Evolutionary conservation across 176 grass and related monocot species (phyloP).

Genomic region (Rhipidocladum racemiflorum): DNA sequence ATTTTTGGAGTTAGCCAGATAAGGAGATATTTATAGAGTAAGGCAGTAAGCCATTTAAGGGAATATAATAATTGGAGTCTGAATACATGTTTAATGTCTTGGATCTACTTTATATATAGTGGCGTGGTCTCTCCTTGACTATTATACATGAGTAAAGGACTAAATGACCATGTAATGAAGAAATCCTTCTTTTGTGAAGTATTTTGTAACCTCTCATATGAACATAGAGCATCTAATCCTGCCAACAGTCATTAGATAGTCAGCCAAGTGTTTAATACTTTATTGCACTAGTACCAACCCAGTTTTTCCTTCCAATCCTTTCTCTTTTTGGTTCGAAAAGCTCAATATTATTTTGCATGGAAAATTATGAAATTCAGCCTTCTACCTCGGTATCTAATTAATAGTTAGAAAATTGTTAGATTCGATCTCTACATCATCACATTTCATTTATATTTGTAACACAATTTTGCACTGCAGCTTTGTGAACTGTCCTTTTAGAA

Average conservation of each 20-base stretch:
- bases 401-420: neutral
- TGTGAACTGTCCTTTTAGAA: constrained; percentile 86
- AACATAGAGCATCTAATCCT: neutral
- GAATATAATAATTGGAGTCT: neutral
- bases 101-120: neutral
- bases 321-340: neutral
- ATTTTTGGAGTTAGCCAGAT: neutral
- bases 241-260: neutral
- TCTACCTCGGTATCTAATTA: neutral
- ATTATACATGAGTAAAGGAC: neutral
- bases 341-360: neutral
- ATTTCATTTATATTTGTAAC: constrained; percentile 19
- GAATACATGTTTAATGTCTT: constrained; percentile 1
- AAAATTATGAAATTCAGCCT: neutral
- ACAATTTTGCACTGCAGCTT: constrained; percentile 49
- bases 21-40: neutral
- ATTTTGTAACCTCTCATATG: neutral
- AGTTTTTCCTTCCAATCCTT: neutral
- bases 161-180: neutral
- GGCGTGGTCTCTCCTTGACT: neutral
- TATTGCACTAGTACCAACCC: neutral
- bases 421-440: neutral
- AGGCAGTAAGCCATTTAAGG: neutral
- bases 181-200: neutral
- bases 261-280: neutral